phyloP scores from a whole-genome alignment of 2,329 filamentous ascomycete species.

The Clathrospora elynae region DNA sequence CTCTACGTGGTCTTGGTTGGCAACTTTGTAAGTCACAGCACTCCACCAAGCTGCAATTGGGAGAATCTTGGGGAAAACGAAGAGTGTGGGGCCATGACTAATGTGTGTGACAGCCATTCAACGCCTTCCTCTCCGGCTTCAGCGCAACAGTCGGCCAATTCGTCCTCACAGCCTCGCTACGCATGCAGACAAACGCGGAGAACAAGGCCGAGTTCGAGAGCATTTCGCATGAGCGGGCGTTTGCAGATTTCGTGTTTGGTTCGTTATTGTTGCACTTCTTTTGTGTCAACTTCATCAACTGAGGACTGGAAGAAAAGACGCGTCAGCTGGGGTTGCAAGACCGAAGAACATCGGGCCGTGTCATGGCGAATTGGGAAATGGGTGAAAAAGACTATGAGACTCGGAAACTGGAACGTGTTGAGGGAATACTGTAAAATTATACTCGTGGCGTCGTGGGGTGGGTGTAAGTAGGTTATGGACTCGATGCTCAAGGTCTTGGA shows the following conservation, averaged over 20 bases:
- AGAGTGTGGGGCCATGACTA: no score
- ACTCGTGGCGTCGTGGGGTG: no score
- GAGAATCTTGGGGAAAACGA: no score
- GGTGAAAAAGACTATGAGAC: no score
- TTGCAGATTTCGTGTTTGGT: conserved; percentile 94
- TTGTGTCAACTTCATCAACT: conserved; percentile 99
- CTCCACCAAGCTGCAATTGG: no score
- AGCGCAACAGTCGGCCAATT: conserved; percentile 95
- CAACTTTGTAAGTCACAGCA: conserved; percentile 84
- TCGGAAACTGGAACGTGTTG: no score
- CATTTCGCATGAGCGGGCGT: conserved; percentile 85
- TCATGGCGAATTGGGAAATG: no score
- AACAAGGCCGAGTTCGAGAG: conserved; percentile 78
- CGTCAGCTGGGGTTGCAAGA: no score
- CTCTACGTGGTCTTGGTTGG: conserved; percentile 88
- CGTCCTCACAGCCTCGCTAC: conserved; percentile 85
- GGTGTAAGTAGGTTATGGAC: no score
- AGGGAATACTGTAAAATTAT: no score
- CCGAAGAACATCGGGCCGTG: no score
- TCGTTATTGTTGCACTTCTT: conserved; percentile 98
- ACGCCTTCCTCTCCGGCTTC: conserved; percentile 96
- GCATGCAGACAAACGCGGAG: conserved; percentile 87
- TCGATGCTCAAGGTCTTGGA: no score
- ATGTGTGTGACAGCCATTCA: conserved; percentile 87
- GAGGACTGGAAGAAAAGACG: conserved; percentile 40